Conservation (phyloP, 176 grass and related monocot species). For the Melocanna baccifera region DNA sequence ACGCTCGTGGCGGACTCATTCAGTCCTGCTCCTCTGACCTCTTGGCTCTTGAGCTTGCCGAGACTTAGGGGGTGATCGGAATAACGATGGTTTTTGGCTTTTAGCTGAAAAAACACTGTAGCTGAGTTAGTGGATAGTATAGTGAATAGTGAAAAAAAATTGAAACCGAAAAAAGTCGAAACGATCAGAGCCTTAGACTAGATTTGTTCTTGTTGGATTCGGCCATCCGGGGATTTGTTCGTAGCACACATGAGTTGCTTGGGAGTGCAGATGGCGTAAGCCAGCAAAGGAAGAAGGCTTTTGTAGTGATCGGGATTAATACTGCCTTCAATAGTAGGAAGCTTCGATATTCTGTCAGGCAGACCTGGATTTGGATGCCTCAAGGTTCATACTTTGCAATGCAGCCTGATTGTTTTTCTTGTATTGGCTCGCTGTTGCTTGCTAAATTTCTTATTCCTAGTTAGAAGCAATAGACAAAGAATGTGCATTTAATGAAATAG, state of each 20-base stretch:
- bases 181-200: too few species aligned
- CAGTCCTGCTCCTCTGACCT: too few species aligned
- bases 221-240: too few species aligned
- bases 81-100: too few species aligned
- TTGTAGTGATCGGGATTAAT: slow-evolving; percentile 83
- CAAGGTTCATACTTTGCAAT: slow-evolving; percentile 51
- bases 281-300: slow-evolving; percentile 59
- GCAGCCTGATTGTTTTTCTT: background rate
- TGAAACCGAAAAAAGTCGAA: too few species aligned
- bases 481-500: slow-evolving; percentile 8
- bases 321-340: slow-evolving; percentile 94
- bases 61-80: too few species aligned
- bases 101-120: too few species aligned
- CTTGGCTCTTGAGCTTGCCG: too few species aligned
- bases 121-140: too few species aligned
- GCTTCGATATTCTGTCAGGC: slow-evolving; percentile 84
- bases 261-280: slow-evolving; percentile 22
- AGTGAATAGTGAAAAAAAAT: too few species aligned
- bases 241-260: slow-evolving; percentile 58
- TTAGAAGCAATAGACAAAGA: slow-evolving; percentile 7
- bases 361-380: slow-evolving; percentile 95
- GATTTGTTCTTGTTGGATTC: too few species aligned
- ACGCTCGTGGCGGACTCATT: too few species aligned
- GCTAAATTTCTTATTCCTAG: background rate
- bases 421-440: background rate